phyloP scores from a whole-genome alignment of 768 basidiomycete species.

The Pleurotus tuoliensis region DNA sequence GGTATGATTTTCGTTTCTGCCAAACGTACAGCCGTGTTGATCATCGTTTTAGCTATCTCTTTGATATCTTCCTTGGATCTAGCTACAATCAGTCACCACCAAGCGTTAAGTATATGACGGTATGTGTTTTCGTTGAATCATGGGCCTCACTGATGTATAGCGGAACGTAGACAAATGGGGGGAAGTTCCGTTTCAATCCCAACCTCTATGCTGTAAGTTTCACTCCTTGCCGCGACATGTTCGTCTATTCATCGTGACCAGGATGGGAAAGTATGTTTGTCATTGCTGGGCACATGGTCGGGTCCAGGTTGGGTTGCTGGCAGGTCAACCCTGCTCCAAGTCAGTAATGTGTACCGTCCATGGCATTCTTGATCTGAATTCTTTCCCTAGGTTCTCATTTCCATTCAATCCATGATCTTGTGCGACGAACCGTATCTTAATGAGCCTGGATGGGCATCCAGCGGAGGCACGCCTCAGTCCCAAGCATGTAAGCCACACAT shows the following conservation, averaged over 20 bases:
- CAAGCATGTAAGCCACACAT: constrained; percentile 56
- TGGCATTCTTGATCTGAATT: constrained; percentile 24
- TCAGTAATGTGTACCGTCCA: constrained; percentile 19
- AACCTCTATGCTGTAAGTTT: constrained; percentile 82
- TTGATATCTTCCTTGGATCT: constrained; percentile 90
- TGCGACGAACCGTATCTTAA: constrained; percentile 93
- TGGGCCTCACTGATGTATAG: background rate
- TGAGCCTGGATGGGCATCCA: constrained; percentile 83
- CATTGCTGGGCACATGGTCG: constrained; percentile 86
- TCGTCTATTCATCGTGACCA: constrained; percentile 20
- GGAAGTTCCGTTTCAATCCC: constrained; percentile 89
- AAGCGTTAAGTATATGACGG: constrained; percentile 59
- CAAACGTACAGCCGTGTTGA: constrained; percentile 11
- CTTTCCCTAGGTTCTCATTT: constrained; percentile 78
- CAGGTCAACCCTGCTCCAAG: constrained; percentile 86
- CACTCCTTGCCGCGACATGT: background rate
- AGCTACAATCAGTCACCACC: constrained; percentile 89
- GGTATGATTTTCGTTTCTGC: constrained; percentile 41
- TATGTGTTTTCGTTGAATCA: constrained; percentile 21
- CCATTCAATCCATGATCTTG: constrained; percentile 95
- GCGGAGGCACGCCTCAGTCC: constrained; percentile 71
- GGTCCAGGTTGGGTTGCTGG: constrained; percentile 94
- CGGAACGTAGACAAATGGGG: constrained; percentile 67
- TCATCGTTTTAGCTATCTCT: constrained; percentile 49
- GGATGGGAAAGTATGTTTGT: constrained; percentile 95